Percentiles rank a stretch among this genome's conserved stretches.
phyloP scores from a whole-genome alignment of 192 early-diverging fungal genomes.

The Allomyces macrogynus region DNA sequence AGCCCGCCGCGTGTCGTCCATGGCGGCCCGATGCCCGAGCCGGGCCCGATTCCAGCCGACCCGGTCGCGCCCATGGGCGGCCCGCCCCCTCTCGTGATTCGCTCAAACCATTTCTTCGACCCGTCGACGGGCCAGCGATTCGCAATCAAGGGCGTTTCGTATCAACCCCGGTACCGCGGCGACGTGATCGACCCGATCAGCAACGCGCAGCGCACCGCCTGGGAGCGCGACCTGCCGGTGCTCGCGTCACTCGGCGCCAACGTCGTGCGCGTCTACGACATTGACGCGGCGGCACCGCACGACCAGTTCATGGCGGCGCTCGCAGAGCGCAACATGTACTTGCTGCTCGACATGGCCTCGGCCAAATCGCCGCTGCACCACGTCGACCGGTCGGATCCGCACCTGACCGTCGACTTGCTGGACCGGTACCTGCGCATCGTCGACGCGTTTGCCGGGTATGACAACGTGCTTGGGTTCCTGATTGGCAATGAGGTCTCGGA shows the following conservation, averaged over 20 bases:
- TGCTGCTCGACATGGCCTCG: constrained; percentile 42
- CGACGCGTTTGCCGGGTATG: constrained; percentile 42
- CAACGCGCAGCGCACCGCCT: neutral
- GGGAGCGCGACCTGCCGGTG: neutral
- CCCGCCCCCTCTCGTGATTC: too few relatives aligned
- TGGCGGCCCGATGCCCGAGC: too few relatives aligned
- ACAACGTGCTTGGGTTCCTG: constrained; percentile 44
- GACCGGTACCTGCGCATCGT: constrained; percentile 34
- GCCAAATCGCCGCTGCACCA: constrained; percentile 19
- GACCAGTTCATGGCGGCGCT: constrained; percentile 52
- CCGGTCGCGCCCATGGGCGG: too few relatives aligned
- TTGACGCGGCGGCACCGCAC: constrained; percentile 35
- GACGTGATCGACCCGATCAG: neutral
- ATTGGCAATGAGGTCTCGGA: constrained; percentile 60
- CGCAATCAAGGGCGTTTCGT: neutral
- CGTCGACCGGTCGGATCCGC: constrained; percentile 43
- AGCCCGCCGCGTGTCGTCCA: too few relatives aligned
- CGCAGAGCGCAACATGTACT: constrained; percentile 43
- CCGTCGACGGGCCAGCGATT: neutral
- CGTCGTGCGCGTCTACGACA: neutral
- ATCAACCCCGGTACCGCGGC: neutral
- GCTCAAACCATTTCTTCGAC: too few relatives aligned
- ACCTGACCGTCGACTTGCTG: constrained; percentile 30
- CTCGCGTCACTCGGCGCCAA: neutral
- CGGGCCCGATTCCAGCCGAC: too few relatives aligned